These are phyloP conservation scores for Corylus heterophylla DNA, from an alignment of 306 rosid genomes.

Conservation along the genomic window DNA sequence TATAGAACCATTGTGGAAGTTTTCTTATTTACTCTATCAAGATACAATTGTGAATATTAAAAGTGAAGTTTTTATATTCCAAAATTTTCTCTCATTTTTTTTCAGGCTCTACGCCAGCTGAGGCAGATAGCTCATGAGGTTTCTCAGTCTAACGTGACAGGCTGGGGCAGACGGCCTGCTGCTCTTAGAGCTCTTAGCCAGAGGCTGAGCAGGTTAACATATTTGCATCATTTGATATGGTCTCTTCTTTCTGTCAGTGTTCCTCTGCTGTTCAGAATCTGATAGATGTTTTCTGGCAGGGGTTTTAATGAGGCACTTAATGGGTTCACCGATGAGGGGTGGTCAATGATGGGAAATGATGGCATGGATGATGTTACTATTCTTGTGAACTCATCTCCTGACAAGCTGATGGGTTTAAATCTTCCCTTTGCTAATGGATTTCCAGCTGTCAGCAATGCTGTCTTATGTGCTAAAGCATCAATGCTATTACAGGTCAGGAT, in stretches of 20 bases:
- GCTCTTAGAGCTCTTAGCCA: conserved; percentile 88
- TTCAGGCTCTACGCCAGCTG: conserved; percentile 85
- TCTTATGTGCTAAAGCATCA: conserved; percentile 96
- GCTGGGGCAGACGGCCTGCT: conserved; percentile 97
- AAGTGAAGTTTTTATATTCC: not conserved
- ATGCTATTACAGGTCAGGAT: conserved; percentile 91
- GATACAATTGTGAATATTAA: conserved; percentile 1
- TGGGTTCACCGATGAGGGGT: conserved; percentile 96
- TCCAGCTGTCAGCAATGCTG: conserved; percentile 88
- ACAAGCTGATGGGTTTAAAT: conserved; percentile 88
- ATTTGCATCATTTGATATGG: conserved; percentile 5
- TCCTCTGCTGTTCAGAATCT: conserved; percentile 24
- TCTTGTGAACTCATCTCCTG: conserved; percentile 86
- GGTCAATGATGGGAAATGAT: conserved; percentile 92
- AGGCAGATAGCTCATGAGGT: conserved; percentile 94
- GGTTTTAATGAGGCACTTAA: conserved; percentile 97
- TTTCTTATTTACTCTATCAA: conserved; percentile 8
- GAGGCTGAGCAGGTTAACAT: conserved; percentile 80
- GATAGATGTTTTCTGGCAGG: conserved; percentile 47
- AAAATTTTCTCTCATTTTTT: conserved; percentile 1
- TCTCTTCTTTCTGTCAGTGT: conserved; percentile 2
- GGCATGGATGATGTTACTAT: conserved; percentile 93
- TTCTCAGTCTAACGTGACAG: conserved; percentile 84
- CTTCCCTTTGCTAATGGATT: conserved; percentile 80
- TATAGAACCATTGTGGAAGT: conserved; percentile 1